These are phyloP conservation scores for Meredithiella fracta DNA, from an alignment of 2,329 filamentous ascomycete species.

Conservation along the genomic window DNA sequence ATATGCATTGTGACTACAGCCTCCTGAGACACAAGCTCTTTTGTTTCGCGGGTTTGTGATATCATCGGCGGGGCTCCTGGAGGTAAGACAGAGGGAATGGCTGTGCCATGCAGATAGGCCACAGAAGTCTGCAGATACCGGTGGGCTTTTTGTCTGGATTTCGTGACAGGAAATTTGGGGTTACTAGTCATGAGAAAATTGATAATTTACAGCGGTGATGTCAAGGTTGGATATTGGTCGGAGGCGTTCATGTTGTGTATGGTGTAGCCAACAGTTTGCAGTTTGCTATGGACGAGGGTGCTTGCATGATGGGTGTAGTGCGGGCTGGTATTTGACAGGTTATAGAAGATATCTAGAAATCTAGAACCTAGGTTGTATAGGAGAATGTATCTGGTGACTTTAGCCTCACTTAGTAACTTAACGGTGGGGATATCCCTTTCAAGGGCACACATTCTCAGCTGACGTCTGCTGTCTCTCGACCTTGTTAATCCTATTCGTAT, in stretches of 20 bases:
- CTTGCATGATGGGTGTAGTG: not conserved
- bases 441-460: too few species aligned
- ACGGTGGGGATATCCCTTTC: too few species aligned
- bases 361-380: too few species aligned
- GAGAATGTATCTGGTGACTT: too few species aligned
- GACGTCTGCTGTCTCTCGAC: too few species aligned
- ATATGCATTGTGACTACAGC: not conserved
- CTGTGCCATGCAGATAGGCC: not conserved
- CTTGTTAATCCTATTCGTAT: too few species aligned
- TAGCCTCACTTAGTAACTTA: too few species aligned
- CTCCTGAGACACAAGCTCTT: not conserved
- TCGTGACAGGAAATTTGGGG: not conserved
- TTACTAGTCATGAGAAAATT: not conserved
- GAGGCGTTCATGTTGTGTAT: not conserved
- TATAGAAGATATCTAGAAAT: not conserved
- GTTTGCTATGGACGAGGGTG: not conserved
- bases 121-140: not conserved
- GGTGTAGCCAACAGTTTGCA: not conserved
- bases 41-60: not conserved
- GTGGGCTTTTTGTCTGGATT: not conserved
- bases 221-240: not conserved
- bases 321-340: not conserved
- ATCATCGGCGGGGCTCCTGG: not conserved
- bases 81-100: not conserved
- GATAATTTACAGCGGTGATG: not conserved